Percentiles rank a stretch among this genome's conserved stretches.
Evolutionary conservation across 2,329 filamentous ascomycete genomes (phyloP).

Genomic region (Rhexocercosporidium sp.): DNA sequence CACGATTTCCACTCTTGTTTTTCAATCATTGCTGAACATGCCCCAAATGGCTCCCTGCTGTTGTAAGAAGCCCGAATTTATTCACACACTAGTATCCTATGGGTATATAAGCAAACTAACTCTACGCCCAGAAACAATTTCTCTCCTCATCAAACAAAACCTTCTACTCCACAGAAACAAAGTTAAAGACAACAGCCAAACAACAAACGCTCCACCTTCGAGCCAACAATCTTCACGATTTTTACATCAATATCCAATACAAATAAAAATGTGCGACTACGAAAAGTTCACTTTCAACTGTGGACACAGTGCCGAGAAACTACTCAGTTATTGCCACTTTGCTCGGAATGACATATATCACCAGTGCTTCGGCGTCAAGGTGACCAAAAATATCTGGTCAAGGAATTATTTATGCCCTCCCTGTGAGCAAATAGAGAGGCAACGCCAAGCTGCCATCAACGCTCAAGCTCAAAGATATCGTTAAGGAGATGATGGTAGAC

Average conservation of each 20-base stretch:
- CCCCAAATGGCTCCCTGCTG: too few relatives aligned
- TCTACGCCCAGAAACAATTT: not conserved
- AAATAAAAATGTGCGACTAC: conserved; percentile 8
- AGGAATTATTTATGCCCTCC: not conserved
- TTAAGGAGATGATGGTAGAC: too few relatives aligned
- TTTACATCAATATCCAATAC: not conserved
- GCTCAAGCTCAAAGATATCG: too few relatives aligned
- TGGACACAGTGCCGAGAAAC: not conserved
- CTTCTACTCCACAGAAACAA: not conserved
- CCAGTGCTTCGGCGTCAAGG: conserved; percentile 6
- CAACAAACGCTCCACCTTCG: not conserved
- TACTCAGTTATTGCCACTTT: conserved; percentile 11
- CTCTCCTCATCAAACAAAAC: not conserved
- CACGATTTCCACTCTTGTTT: too few relatives aligned
- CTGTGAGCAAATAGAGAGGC: not conserved
- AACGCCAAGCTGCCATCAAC: not conserved
- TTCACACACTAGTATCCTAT: not conserved
- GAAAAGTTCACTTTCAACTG: not conserved
- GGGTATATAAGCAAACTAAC: not conserved
- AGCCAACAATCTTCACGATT: not conserved
- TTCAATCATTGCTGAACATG: too few relatives aligned
- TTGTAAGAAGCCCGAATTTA: not conserved
- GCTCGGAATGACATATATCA: conserved; percentile 6
- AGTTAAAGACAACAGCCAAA: not conserved
- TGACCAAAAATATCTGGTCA: not conserved